These are phyloP conservation scores for Piedraia hortae DNA, from an alignment of 2,329 filamentous ascomycete species.

Conservation along the genomic window DNA sequence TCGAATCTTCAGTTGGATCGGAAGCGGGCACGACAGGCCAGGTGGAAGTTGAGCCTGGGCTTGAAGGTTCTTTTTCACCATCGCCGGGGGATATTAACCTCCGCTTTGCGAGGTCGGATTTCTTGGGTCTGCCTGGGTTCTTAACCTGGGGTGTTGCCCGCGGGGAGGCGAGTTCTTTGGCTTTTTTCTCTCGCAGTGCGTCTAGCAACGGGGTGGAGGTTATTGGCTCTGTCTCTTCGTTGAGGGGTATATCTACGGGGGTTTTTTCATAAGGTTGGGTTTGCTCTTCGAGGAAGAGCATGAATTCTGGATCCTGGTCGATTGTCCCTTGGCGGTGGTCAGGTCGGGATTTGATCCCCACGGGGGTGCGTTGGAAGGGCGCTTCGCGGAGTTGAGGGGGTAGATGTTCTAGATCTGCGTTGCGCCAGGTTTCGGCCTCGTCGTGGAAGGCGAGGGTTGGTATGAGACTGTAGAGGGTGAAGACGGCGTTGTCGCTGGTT, in stretches of 20 bases:
- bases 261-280: constrained; percentile 43
- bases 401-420: constrained; percentile 38
- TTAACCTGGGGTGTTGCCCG: constrained; percentile 35
- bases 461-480: constrained; percentile 41
- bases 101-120: too few species aligned
- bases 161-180: constrained; percentile 32
- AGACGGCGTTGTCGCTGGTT: constrained; percentile 38
- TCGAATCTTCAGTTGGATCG: too few species aligned
- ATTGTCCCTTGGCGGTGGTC: constrained; percentile 84
- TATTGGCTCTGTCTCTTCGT: constrained; percentile 24
- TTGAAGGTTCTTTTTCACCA: too few species aligned
- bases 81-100: too few species aligned
- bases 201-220: constrained; percentile 75
- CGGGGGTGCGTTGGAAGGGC: constrained; percentile 55
- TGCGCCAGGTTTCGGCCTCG: constrained; percentile 46
- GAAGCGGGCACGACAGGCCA: too few species aligned
- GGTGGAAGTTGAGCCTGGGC: constrained; percentile 1
- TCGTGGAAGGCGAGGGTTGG: constrained; percentile 42
- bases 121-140: constrained; percentile 13
- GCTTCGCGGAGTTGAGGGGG: constrained; percentile 61
- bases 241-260: constrained; percentile 18
- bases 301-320: constrained; percentile 87
- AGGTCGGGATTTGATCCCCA: constrained; percentile 36
- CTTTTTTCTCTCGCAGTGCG: constrained; percentile 75
- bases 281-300: constrained; percentile 66